Base-by-base conservation (phyloP, 345 rosid genomes). In the Mercurialis annua region DNA sequence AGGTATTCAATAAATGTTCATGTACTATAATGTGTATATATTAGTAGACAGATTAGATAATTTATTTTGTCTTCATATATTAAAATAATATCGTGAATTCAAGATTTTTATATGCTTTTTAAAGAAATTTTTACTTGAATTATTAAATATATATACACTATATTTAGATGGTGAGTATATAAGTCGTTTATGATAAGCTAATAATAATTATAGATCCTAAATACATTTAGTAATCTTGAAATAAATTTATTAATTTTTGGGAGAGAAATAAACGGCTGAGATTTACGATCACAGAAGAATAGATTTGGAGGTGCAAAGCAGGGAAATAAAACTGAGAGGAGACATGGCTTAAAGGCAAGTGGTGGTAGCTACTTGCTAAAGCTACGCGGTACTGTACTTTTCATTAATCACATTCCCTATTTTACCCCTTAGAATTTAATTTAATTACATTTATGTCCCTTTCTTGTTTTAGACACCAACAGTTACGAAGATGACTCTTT, bases 401-500 rank as follows among this genome's bases (percentile, higher is more conserved):
- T 55, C 34, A 64, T 40, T 21, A 26, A 54, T 20, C 0, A 49
- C 31, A 36, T 64, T 81, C 67, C 77, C 77, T 48, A 18, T 38
- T 52, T 40, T 78, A 65, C 49, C 72, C 62, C 18, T 20, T 2
- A n/a, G 10, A 54, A 38, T 62, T 24, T 38, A 0, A 1, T 1
- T 40, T 61, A 57, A 58, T 68, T 60, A 77, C 84, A 69, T 0
- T 2, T 51, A 48, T 18, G 60, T 71, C 84, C 77, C 36, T 6
- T 17, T 10, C 42, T 18, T n/a, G 6, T 55, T 33, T 9, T 38
- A 10, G 49, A 20, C 71, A 14, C 8, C 4, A 33, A n/a, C 59
- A n/a, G 33, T 43, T 50, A 44, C 66, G 46, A 51, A 29, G 71
- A 54, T 57, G 63, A 62, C 71, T 57, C 26, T 52, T 62, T 16